These are phyloP conservation scores for Eimeria maxima DNA, from an alignment of 169 alveolate species.

Conservation along the genomic window DNA sequence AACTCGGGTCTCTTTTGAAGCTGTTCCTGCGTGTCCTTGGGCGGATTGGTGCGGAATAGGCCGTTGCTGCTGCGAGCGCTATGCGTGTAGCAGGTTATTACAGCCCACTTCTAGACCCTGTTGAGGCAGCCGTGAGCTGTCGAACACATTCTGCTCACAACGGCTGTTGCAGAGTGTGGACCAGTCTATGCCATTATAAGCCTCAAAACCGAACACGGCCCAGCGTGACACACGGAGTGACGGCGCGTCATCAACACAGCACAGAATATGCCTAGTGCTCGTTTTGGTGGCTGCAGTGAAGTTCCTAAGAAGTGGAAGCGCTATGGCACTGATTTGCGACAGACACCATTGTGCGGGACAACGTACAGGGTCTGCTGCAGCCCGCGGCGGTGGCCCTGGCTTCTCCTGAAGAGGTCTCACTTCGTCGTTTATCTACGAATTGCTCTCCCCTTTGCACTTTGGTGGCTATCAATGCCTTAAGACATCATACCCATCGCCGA, in stretches of 20 bases:
- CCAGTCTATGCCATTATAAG: not conserved
- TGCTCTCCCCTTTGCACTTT: not conserved
- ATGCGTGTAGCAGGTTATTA: not conserved
- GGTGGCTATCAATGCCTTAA: not conserved
- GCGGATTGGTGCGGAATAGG: not conserved
- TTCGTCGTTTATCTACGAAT: too few species aligned
- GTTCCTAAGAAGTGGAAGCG: not conserved
- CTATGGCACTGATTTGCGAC: not conserved
- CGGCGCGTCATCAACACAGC: not conserved
- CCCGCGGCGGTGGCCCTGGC: not conserved
- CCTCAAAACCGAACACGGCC: not conserved
- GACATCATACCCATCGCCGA: slow-evolving; percentile 15
- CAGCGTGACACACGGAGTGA: not conserved
- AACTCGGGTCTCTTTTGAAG: not conserved
- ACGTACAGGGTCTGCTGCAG: not conserved
- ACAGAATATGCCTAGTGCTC: not conserved
- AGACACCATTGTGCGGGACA: not conserved
- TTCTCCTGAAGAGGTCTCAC: not conserved
- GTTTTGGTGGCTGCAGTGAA: not conserved
- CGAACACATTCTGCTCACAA: not conserved
- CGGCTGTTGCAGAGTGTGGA: not conserved
- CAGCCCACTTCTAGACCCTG: not conserved
- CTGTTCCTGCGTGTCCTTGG: not conserved
- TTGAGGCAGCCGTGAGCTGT: not conserved
- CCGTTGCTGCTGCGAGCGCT: not conserved